Evolutionary conservation across 2,329 filamentous ascomycete species (phyloP), one percentile per base, ranked within the genome.

Genomic region (Epichloe gansuensis): DNA sequence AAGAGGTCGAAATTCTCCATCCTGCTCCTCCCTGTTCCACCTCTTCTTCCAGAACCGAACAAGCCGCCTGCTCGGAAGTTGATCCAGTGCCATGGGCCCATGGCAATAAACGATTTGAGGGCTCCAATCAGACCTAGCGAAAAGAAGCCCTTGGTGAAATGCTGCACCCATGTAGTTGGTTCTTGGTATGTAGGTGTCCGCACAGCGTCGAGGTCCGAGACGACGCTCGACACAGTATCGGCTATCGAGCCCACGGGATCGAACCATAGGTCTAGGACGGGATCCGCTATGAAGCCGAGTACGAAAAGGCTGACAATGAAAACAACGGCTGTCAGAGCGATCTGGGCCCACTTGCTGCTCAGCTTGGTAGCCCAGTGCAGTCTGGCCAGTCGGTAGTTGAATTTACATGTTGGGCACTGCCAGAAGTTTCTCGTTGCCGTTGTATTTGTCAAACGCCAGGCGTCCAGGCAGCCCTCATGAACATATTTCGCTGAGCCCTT

Each of bases 401-500:
- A 96, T 36, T 81, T 76, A 68, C 91, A 97, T 0, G 89, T 95
- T 21, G 87, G 87, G 63, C 91, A 97, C 61, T 87, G 78, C 80
- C 85, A 95, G 64, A 83, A 94, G 60, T 90, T 89, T 52, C 86
- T 78, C 35, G 72, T 75, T 62, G 68, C 68, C 31, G 68, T 62
- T 0, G 87, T 85, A 63, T 89, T 81, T 43, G 87, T 78, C 56
- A 84, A 77, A 59, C 93, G 81, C 89, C 90, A 97, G 11, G 80
- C 75, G 61, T 86, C 81, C 47, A 98, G 74, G 63, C 93, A 98
- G 34, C 82, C 85, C 67, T 96, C 89, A 66, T 98, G 93, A 25
- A 97, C 89, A 68, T 95, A 96, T 70, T 87, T 87, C 60, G 91
- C 87, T 40, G 87, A 88, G 50, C 93, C 93, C 71, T 88, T 94